These are phyloP conservation scores for Jasminum sambac DNA, from an alignment of 257 asterid species.

Conservation along the genomic window DNA sequence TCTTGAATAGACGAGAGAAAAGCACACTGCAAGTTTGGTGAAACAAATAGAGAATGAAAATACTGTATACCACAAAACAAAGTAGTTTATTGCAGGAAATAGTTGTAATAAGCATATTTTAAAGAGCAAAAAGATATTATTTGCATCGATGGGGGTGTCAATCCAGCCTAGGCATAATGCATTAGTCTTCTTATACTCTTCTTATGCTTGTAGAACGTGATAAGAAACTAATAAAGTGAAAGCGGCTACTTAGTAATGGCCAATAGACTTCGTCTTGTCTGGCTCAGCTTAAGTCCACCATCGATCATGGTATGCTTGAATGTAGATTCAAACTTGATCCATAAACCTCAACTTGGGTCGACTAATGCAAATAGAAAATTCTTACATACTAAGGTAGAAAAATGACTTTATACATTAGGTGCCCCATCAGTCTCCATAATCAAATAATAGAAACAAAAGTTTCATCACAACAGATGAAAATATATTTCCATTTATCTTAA, in stretches of 20 bases:
- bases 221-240: background rate
- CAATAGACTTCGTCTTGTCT: background rate
- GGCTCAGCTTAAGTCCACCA: background rate
- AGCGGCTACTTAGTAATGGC: background rate
- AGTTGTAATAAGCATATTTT: background rate
- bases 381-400: background rate
- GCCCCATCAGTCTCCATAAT: background rate
- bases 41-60: slow-evolving; percentile 11
- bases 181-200: background rate
- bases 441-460: background rate
- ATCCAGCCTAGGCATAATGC: background rate
- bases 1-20: slow-evolving; percentile 59
- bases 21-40: slow-evolving; percentile 54
- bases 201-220: background rate
- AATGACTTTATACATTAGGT: background rate
- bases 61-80: background rate
- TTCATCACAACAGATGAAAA: too few species aligned
- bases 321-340: background rate
- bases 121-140: background rate
- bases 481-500: too few species aligned
- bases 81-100: background rate
- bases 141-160: background rate
- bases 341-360: background rate
- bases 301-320: background rate
- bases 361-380: background rate